These are phyloP conservation scores for Bremia lactucae DNA, from an alignment of 352 stramenopile species.

Conservation along the genomic window DNA sequence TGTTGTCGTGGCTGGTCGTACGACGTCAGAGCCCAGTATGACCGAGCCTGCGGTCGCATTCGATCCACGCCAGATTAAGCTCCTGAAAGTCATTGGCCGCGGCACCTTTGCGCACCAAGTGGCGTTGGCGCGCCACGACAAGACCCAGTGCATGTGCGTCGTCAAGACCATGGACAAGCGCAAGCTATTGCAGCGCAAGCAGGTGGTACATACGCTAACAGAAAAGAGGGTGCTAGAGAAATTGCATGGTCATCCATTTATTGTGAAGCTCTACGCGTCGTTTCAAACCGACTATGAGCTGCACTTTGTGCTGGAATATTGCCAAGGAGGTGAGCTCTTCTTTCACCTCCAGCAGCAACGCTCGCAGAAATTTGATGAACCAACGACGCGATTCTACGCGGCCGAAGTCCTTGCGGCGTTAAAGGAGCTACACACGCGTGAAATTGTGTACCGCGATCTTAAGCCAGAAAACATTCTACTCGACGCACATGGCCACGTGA, in stretches of 20 bases:
- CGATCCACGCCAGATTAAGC: conserved; percentile 53
- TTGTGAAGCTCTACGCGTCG: conserved; percentile 57
- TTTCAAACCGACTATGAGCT: conserved; percentile 73
- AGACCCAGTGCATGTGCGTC: conserved; percentile 50
- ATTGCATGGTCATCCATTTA: conserved; percentile 61
- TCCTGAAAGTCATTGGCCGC: conserved; percentile 80
- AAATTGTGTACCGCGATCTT: conserved; percentile 50
- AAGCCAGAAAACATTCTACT: conserved; percentile 77
- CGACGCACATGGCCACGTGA: conserved; percentile 66
- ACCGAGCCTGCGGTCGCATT: conserved; percentile 13
- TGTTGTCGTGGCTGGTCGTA: too few species aligned
- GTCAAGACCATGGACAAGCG: conserved; percentile 80
- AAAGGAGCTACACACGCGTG: conserved; percentile 31
- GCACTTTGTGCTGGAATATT: conserved; percentile 82
- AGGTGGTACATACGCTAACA: conserved; percentile 66
- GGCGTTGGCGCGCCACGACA: conserved; percentile 46
- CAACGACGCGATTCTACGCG: conserved; percentile 58
- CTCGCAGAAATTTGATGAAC: conserved; percentile 57
- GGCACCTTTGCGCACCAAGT: conserved; percentile 79
- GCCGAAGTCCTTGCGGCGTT: conserved; percentile 58
- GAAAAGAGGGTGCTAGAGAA: conserved; percentile 70
- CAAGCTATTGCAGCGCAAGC: conserved; percentile 59
- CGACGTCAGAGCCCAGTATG: too few species aligned
- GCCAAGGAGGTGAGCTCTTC: conserved; percentile 75
- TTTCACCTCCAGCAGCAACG: conserved; percentile 76